A percentile compares a stretch with the other conserved stretches of the same genome.
Evolutionary conservation across 2,329 filamentous ascomycete species (phyloP).

Genomic region (Talaromyces sp.): DNA sequence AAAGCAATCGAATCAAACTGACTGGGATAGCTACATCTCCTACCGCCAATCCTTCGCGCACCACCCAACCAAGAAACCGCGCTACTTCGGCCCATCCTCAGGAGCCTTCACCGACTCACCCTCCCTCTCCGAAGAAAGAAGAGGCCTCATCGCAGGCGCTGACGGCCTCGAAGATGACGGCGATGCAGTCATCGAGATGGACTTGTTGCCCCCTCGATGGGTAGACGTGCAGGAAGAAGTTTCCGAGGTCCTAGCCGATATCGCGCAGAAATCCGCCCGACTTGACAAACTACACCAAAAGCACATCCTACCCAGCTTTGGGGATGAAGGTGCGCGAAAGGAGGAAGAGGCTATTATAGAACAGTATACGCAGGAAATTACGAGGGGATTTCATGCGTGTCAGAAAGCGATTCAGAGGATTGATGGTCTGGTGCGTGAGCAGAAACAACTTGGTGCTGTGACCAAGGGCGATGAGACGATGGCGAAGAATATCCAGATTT

Average conservation of each 20-base stretch:
- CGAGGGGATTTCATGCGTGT: slow-evolving; percentile 81
- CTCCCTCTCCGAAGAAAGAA: slow-evolving; percentile 64
- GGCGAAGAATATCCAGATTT: slow-evolving; percentile 94
- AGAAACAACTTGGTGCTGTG: slow-evolving; percentile 66
- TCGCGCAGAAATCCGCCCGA: slow-evolving; percentile 76
- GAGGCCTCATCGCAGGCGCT: slow-evolving; percentile 75
- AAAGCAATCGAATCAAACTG: neutral
- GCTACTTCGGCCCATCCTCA: slow-evolving; percentile 60
- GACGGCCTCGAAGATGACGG: slow-evolving; percentile 73
- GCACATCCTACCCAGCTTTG: slow-evolving; percentile 92
- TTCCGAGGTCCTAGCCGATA: slow-evolving; percentile 72
- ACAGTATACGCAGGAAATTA: slow-evolving; percentile 83
- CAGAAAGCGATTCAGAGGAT: slow-evolving; percentile 85
- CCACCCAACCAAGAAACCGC: slow-evolving; percentile 81
- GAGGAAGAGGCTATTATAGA: slow-evolving; percentile 90
- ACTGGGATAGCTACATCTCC: slow-evolving; percentile 77
- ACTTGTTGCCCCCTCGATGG: slow-evolving; percentile 90
- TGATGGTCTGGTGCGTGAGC: slow-evolving; percentile 80
- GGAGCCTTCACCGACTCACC: slow-evolving; percentile 57
- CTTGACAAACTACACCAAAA: slow-evolving; percentile 95
- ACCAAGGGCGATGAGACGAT: slow-evolving; percentile 86
- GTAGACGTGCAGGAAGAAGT: slow-evolving; percentile 94
- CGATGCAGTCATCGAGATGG: slow-evolving; percentile 97
- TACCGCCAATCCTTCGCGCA: slow-evolving; percentile 98
- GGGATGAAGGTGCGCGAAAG: slow-evolving; percentile 86